Conservation (phyloP, 352 stramenopile species). For the Globisporangium orthogonon region DNA sequence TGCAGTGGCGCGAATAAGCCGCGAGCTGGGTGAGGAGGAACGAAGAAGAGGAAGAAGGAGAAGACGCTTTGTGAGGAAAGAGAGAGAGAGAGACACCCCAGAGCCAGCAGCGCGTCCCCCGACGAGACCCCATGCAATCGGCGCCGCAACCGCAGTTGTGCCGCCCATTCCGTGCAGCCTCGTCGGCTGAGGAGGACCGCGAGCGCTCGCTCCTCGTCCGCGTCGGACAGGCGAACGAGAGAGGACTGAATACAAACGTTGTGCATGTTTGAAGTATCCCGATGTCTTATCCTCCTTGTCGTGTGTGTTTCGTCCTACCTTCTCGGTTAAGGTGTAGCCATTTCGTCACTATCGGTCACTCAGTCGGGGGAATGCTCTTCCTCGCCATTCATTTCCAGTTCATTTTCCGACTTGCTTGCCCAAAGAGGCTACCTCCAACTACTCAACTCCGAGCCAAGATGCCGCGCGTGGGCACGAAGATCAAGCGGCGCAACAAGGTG, state of each 20-base stretch:
- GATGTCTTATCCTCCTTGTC: no score
- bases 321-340: background rate
- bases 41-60: background rate
- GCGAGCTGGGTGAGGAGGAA: background rate
- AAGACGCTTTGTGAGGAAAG: background rate
- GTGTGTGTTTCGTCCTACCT: no score
- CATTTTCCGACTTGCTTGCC: background rate
- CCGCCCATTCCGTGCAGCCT: constrained; percentile 7
- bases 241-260: background rate
- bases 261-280: background rate
- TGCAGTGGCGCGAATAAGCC: constrained; percentile 53
- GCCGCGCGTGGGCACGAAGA: constrained; percentile 37
- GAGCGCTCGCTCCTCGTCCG: background rate
- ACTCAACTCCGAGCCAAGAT: constrained; percentile 15
- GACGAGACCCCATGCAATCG: constrained; percentile 5
- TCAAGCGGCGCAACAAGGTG: constrained; percentile 65
- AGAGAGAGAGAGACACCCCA: background rate
- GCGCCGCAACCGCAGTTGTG: background rate
- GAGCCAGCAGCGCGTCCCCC: background rate
- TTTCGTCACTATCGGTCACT: background rate
- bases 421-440: background rate
- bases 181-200: background rate
- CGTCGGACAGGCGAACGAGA: no score
- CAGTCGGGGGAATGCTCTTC: background rate
- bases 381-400: background rate